Evolutionary conservation across 768 basidiomycete genomes (phyloP).

Genomic region (Lentinula guzmanii): DNA sequence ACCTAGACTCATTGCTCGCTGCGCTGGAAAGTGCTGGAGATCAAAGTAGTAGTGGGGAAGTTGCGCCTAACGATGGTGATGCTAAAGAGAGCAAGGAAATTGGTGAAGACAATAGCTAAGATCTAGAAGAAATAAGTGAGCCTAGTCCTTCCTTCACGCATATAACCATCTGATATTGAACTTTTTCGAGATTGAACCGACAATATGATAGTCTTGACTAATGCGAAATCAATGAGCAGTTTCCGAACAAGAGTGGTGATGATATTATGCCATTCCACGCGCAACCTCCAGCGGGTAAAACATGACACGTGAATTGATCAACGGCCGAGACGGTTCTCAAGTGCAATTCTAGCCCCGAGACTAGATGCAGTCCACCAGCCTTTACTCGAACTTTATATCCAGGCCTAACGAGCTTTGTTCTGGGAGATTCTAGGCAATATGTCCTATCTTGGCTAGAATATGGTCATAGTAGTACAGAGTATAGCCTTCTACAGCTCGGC

Average conservation of each 20-base stretch:
- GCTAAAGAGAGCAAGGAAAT: not conserved
- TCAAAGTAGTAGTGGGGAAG: not conserved
- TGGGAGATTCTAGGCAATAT: not conserved
- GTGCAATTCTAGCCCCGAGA: not conserved
- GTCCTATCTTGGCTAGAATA: no score
- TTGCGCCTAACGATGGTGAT: not conserved
- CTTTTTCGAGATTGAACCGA: not conserved
- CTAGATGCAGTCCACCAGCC: not conserved
- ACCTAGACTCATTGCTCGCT: slow-evolving; percentile 3
- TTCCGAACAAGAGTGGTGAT: no score
- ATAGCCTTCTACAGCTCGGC: no score
- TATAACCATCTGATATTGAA: not conserved
- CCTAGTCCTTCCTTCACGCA: not conserved
- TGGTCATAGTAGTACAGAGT: no score
- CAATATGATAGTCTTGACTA: no score
- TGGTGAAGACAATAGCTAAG: not conserved
- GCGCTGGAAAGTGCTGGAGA: not conserved
- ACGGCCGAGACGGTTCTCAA: no score
- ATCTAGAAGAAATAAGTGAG: not conserved
- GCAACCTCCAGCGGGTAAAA: no score
- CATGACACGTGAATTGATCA: no score
- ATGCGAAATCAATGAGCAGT: not conserved
- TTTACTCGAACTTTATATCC: not conserved
- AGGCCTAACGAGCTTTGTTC: not conserved
- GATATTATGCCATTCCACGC: no score